A percentile compares a stretch with the other conserved stretches of the same genome.
Evolutionary conservation across 495 filamentous ascomycete species (phyloP).

Genomic region (Pseudomonodictys pantanalensis): DNA sequence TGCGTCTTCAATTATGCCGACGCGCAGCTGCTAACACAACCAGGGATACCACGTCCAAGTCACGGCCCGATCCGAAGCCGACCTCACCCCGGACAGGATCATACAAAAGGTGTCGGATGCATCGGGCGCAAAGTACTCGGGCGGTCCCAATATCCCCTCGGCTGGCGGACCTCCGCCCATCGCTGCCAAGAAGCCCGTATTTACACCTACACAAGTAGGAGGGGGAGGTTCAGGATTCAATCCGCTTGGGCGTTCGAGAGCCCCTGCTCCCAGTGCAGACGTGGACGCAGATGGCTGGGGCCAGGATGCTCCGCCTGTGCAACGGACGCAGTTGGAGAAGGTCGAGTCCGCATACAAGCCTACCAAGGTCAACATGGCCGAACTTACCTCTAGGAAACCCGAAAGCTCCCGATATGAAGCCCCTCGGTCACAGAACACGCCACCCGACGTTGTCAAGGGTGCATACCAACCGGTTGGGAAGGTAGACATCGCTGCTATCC

Average conservation of each 20-base stretch:
- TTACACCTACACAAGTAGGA: slow-evolving; percentile 72
- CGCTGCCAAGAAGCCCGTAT: slow-evolving; percentile 80
- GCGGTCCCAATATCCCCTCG: slow-evolving; percentile 52
- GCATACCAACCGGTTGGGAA: slow-evolving; percentile 96
- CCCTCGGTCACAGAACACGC: slow-evolving; percentile 42
- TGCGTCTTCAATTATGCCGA: not conserved
- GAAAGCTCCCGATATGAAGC: slow-evolving; percentile 56
- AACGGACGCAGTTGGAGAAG: slow-evolving; percentile 84
- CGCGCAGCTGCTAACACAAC: not conserved
- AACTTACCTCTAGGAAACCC: slow-evolving; percentile 65
- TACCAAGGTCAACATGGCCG: slow-evolving; percentile 85
- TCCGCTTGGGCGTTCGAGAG: slow-evolving; percentile 55
- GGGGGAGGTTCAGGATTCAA: slow-evolving; percentile 61
- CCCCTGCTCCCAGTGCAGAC: slow-evolving; percentile 46
- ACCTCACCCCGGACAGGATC: slow-evolving; percentile 82
- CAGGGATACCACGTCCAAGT: slow-evolving; percentile 96
- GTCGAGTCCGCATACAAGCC: slow-evolving; percentile 89
- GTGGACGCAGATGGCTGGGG: slow-evolving; percentile 86
- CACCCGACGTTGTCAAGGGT: slow-evolving; percentile 71
- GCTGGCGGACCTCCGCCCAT: slow-evolving; percentile 59
- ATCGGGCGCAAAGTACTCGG: slow-evolving; percentile 90
- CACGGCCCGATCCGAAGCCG: slow-evolving; percentile 83
- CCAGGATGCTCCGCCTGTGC: slow-evolving; percentile 84
- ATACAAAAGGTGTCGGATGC: slow-evolving; percentile 93
- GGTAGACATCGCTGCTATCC: slow-evolving; percentile 88